These are phyloP conservation scores for Marchantia paleacea DNA, from an alignment of 225 moss, liverwort and hornwort genomes.

Conservation along the genomic window DNA sequence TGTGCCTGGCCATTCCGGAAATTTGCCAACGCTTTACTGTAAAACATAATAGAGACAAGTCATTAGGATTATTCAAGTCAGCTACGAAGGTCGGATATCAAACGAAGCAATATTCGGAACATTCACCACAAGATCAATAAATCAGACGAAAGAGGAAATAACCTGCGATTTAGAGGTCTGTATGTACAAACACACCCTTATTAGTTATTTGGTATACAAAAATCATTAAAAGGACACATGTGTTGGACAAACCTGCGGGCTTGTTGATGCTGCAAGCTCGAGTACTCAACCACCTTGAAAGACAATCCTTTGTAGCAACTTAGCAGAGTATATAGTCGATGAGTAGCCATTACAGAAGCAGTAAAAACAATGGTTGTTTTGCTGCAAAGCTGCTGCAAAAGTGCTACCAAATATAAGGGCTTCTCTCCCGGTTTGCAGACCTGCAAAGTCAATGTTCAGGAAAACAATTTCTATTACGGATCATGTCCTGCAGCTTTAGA, in stretches of 20 bases:
- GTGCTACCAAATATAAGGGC: conserved; percentile 69
- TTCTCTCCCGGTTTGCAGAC: conserved; percentile 90
- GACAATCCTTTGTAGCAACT: conserved; percentile 55
- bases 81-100: neutral
- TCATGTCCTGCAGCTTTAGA: neutral
- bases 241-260: conserved; percentile 58
- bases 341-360: conserved; percentile 93
- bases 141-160: neutral
- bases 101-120: neutral
- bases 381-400: conserved; percentile 69
- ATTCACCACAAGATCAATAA: neutral
- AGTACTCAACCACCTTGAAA: conserved; percentile 79
- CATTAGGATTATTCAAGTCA: neutral
- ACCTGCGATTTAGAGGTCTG: neutral
- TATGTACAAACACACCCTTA: neutral
- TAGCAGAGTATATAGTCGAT: conserved; percentile 74
- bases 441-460: conserved; percentile 34
- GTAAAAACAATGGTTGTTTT: conserved; percentile 90
- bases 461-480: neutral
- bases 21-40: conserved; percentile 76
- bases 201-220: neutral
- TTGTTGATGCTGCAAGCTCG: conserved; percentile 79
- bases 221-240: neutral
- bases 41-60: neutral
- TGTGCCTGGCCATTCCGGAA: conserved; percentile 77